Base-by-base conservation (phyloP, 768 basidiomycete genomes). In the Psilocybe tampanensis region DNA sequence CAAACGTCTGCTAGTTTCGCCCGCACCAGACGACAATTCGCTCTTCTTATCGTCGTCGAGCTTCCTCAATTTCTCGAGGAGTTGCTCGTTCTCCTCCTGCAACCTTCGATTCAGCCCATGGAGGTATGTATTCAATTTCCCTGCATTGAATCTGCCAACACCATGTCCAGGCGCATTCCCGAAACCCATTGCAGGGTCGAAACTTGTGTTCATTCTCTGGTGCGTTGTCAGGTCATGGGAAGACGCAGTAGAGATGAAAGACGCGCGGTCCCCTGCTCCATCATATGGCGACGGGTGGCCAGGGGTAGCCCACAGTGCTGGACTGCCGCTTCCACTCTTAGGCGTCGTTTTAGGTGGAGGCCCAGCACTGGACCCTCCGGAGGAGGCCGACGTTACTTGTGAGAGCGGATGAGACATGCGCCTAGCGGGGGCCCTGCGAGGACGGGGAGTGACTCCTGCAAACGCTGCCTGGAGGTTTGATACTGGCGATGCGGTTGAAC, bases 181-280 rank as follows among this genome's bases (percentile, higher is more conserved):
- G 45, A 89, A 84, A 13, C 90, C 90, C 67, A 92, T 85, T 1
- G 86, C 83, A 22, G 90, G 90, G 65, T 95, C 94, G 59, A 95
- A 93, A 8, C 92, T 94, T 12, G 92, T 91, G 66, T 96, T 95
- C 54, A 85, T 89, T 8, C 91, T 84, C 52, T 81, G 79, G 66
- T 92, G 86, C 5, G 87, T 85, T 2, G 92, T 92, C 41, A 96
- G 76, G 68, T 96, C 94, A 61, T 95, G 90, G 21, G 94, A 94
- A 1, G 92, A 94, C 1, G 90, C 84, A 1, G 89, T 92, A 3
- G 92, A 94, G 45, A 91, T 76, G 69, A 89, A 86, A 1, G 92
- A 94, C 0, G 78, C 83, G 39, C 82, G 77, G 58, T 87, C 88
- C 9, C 70, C 72, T 3, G 71, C 75, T 13, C 77, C 74, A 56